Base-by-base conservation (phyloP, 2,329 filamentous ascomycete species). In the Drechslerella coelobrocha region DNA sequence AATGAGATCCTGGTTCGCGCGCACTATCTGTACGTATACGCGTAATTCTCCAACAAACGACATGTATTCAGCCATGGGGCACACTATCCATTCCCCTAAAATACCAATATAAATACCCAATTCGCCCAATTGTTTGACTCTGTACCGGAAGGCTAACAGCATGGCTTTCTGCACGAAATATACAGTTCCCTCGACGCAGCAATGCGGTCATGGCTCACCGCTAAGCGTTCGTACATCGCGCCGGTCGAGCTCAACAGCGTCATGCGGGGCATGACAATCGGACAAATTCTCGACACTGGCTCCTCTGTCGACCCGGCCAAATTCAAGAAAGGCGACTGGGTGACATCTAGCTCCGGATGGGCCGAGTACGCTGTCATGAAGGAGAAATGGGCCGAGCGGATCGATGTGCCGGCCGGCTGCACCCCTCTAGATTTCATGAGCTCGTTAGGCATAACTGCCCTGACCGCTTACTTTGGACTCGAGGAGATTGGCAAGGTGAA, bases 381-480 rank as follows among this genome's bases (percentile, higher is more conserved):
- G 3, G 84, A 84, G 45, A 84, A 85, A 66, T 79, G 81, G 23
- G 76, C 81, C 0, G 77, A 83, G 73, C 77, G 79, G 24, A 74
- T 84, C 5, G 76, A 80, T 26, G 75, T 84, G 1, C 82, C 82
- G 0, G 61, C 77, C 7, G 81, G 81, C 14, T 81, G 81, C n/a
- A 79, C 79, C 12, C 79, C 80, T 9, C 53, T 50, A 10, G 68
- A 72, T 37, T 71, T 66, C 43, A 62, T 68, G 57, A 73, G 78
- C 55, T 78, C 78, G 2, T 53, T 85, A 34, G 89, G 89, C 10
- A 80, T 86, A 78, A 90, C 89, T 0, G 88, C 88, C 1, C 75
- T 92, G 72, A 92, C 90, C 0, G 89, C 89, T 1, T 92, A 90
- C 79, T 89, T 90, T 73, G 89, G 90, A 19, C 85, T 92, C 77